These are phyloP conservation scores for Hypsizygus marmoreus DNA, from an alignment of 768 basidiomycete genomes.

Conservation along the genomic window DNA sequence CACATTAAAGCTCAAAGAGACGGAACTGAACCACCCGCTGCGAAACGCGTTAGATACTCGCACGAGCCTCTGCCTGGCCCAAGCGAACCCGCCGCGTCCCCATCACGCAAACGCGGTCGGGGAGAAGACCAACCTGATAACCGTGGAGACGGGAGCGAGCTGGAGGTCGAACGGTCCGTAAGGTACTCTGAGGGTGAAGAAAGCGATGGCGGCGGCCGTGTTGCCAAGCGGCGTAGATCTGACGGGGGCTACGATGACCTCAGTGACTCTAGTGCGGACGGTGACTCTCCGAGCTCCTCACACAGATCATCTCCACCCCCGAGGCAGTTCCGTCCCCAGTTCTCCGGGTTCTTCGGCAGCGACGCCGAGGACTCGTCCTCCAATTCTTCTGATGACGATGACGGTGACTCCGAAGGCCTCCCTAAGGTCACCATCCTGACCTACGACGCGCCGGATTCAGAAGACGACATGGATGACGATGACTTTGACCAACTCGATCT, in stretches of 20 bases:
- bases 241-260: neutral
- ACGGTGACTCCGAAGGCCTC: neutral
- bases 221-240: neutral
- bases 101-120: conserved; percentile 11
- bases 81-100: neutral
- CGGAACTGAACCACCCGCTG: neutral
- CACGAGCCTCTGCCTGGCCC: neutral
- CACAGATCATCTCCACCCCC: too few species aligned
- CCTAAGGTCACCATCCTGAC: neutral
- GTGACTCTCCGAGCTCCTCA: too few species aligned
- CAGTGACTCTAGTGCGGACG: neutral
- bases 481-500: too few species aligned
- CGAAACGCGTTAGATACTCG: neutral
- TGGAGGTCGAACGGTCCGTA: conserved; percentile 15
- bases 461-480: neutral
- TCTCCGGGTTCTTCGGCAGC: neutral
- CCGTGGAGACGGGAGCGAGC: conserved; percentile 13
- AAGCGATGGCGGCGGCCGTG: neutral
- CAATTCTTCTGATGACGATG: neutral
- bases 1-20: too few species aligned
- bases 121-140: too few species aligned
- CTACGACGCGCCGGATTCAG: neutral
- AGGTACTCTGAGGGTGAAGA: neutral
- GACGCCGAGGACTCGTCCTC: neutral
- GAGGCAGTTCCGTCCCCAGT: neutral